phyloP scores from a whole-genome alignment of 352 stramenopile species.

The Phytophthora sansomeana region DNA sequence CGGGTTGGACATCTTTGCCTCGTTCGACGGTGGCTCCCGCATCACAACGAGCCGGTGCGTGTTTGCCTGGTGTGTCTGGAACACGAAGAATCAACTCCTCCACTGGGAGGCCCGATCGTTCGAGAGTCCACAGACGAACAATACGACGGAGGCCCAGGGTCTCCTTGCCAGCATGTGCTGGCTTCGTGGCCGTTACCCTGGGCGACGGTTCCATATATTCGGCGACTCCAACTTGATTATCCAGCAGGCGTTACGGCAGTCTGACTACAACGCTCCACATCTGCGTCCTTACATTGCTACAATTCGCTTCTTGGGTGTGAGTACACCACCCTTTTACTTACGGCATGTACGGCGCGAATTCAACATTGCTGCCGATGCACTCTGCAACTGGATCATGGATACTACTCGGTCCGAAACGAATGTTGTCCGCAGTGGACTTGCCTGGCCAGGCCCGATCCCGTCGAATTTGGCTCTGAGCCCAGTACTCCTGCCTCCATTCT shows the following conservation, averaged over 20 bases:
- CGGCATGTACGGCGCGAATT: neutral
- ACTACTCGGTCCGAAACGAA: too few species aligned
- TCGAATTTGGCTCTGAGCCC: too few species aligned
- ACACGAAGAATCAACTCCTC: neutral
- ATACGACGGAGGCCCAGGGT: conserved; percentile 38
- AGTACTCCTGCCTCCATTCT: too few species aligned
- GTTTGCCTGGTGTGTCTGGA: conserved; percentile 32
- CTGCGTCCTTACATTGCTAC: conserved; percentile 16
- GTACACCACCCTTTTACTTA: neutral
- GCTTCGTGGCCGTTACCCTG: neutral
- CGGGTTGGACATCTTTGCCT: neutral
- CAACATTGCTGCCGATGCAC: conserved; percentile 7
- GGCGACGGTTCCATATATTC: neutral
- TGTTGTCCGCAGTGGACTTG: too few species aligned
- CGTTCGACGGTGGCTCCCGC: conserved; percentile 22
- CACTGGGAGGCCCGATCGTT: conserved; percentile 18
- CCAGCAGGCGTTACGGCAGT: neutral
- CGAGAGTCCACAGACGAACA: conserved; percentile 15
- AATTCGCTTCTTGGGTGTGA: conserved; percentile 15
- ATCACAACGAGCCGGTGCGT: neutral
- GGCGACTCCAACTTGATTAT: conserved; percentile 31
- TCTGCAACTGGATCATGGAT: conserved; percentile 38
- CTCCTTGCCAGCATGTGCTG: conserved; percentile 20
- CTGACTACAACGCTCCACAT: neutral
- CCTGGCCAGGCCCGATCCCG: too few species aligned